These are phyloP conservation scores for Kwoniella bestiolae DNA, from an alignment of 768 basidiomycete species.

Conservation along the genomic window DNA sequence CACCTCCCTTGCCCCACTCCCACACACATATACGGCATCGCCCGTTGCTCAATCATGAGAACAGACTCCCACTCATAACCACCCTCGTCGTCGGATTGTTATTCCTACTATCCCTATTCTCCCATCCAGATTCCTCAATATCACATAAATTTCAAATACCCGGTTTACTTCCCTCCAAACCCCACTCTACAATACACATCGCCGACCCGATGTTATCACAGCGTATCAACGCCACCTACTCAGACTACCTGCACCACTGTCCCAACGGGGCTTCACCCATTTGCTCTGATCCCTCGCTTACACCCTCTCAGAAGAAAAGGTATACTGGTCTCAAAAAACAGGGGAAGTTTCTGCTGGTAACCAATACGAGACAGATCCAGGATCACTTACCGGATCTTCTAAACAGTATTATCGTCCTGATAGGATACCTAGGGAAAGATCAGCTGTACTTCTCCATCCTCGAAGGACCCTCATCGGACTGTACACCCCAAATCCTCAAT, in stretches of 20 bases:
- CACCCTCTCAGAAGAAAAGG: constrained; percentile 8
- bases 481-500: constrained; percentile 42
- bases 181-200: background rate
- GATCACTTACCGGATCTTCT: constrained; percentile 53
- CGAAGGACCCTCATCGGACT: constrained; percentile 54
- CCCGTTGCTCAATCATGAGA: background rate
- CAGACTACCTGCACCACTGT: constrained; percentile 2
- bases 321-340: constrained; percentile 4
- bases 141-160: constrained; percentile 31
- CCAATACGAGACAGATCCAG: constrained; percentile 49
- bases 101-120: constrained; percentile 24
- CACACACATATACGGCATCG: background rate
- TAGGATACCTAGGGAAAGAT: constrained; percentile 40
- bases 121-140: constrained; percentile 19
- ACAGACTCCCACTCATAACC: constrained; percentile 7
- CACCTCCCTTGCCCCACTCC: background rate
- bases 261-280: constrained; percentile 9
- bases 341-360: constrained; percentile 42
- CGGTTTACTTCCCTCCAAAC: constrained; percentile 32
- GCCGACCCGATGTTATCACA: background rate
- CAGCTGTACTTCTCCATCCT: constrained; percentile 47
- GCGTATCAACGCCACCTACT: constrained; percentile 1
- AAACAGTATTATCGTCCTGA: constrained; percentile 44
- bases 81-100: background rate
- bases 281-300: constrained; percentile 13